phyloP scores from a whole-genome alignment of 2,329 filamentous ascomycete genomes.

The Zasmidium angulare region DNA sequence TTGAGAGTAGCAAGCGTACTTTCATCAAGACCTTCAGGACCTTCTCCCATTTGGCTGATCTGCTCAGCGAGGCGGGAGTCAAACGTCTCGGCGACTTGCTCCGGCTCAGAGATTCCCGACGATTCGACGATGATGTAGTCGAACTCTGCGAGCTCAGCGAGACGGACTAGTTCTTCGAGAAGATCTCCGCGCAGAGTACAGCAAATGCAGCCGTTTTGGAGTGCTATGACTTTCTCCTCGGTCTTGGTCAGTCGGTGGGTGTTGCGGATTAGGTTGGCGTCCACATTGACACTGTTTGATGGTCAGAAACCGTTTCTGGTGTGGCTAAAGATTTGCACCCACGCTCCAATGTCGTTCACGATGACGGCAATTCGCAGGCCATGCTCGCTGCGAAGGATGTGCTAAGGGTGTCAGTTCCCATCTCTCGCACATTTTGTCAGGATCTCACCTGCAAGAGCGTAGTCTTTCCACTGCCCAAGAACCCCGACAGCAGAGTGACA shows the following conservation, averaged over 20 bases:
- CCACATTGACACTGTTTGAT: slow-evolving; percentile 30
- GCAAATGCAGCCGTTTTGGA: slow-evolving; percentile 65
- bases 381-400: slow-evolving; percentile 67
- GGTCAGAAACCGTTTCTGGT: not conserved
- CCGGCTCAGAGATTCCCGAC: slow-evolving; percentile 69
- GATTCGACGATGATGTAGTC: slow-evolving; percentile 74
- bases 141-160: slow-evolving; percentile 62
- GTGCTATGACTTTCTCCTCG: slow-evolving; percentile 35
- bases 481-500: slow-evolving; percentile 62
- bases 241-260: slow-evolving; percentile 33
- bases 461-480: slow-evolving; percentile 68
- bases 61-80: slow-evolving; percentile 52
- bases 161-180: slow-evolving; percentile 65
- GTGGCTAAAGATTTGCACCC: slow-evolving; percentile 1
- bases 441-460: slow-evolving; percentile 40
- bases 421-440: not conserved
- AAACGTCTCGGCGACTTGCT: slow-evolving; percentile 74
- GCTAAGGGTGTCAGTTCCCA: slow-evolving; percentile 56
- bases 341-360: slow-evolving; percentile 65
- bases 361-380: slow-evolving; percentile 69
- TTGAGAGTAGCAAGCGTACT: slow-evolving; percentile 27
- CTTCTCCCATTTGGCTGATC: slow-evolving; percentile 33
- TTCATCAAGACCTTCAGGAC: slow-evolving; percentile 20
- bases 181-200: slow-evolving; percentile 72
- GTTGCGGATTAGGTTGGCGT: slow-evolving; percentile 33